phyloP scores from a whole-genome alignment of 2,329 filamentous ascomycete species.

The Ophiostoma perfectum region DNA sequence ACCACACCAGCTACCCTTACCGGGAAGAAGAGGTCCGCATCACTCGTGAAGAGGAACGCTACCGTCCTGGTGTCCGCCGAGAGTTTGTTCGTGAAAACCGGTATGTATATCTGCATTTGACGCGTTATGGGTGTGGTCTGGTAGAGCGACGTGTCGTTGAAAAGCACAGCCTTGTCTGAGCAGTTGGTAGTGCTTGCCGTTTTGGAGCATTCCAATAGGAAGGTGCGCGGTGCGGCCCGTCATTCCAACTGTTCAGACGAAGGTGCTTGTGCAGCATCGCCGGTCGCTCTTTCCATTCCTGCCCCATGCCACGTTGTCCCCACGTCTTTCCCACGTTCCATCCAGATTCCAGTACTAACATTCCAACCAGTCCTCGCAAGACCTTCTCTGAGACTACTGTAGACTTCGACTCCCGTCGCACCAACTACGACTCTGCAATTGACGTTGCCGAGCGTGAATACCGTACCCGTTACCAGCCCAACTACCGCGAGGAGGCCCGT shows the following conservation, averaged over 20 bases:
- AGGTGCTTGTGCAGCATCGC: background rate
- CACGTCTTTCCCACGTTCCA: background rate
- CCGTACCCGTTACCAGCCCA: slow-evolving; percentile 54
- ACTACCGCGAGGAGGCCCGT: slow-evolving; percentile 38
- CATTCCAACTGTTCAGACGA: slow-evolving; percentile 20
- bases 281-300: slow-evolving; percentile 8
- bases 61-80: slow-evolving; percentile 62
- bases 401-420: slow-evolving; percentile 54
- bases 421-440: slow-evolving; percentile 47
- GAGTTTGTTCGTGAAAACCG: slow-evolving; percentile 51
- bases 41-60: slow-evolving; percentile 70
- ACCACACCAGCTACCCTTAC: slow-evolving; percentile 39
- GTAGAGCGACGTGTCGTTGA: slow-evolving; percentile 1
- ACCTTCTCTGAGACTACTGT: slow-evolving; percentile 59
- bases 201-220: slow-evolving; percentile 14
- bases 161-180: background rate
- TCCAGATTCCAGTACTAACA: slow-evolving; percentile 16
- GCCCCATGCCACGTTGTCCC: background rate
- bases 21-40: slow-evolving; percentile 79
- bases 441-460: slow-evolving; percentile 63
- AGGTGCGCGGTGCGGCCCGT: slow-evolving; percentile 17
- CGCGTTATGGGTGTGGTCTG: background rate
- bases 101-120: slow-evolving; percentile 33
- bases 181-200: background rate
- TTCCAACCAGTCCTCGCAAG: slow-evolving; percentile 34